Evolutionary conservation across 495 filamentous ascomycete species (phyloP), one percentile per base, ranked within the genome.

Genomic region (Amorphotheca resinae): DNA sequence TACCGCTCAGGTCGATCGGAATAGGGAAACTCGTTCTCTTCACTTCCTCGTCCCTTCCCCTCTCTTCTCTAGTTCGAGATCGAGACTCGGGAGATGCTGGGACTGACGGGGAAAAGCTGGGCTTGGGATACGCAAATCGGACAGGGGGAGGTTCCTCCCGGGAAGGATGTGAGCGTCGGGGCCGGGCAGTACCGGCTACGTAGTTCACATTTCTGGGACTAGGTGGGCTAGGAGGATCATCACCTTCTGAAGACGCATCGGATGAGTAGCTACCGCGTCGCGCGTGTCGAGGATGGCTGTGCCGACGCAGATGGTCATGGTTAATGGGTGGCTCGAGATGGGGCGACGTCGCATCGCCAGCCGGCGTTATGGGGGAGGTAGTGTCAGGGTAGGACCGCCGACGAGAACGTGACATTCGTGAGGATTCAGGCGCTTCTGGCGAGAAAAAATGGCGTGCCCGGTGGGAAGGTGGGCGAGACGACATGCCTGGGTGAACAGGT

Each of bases 361-460:
- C 5, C 9, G 9, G 28, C 9, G 22, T 5, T 2, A 21, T 9
- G 9, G 36, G 46, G 35, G 33, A 49, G 11, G 33, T 22, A 9
- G 43, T 7, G 36, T 50, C 49, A 26, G 49, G 53, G 25, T 31
- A 51, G 15, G 37, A 38, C 1, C 51, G 21, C 11, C 48, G 25
- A 33, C 48, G 23, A 9, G 26, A n/a, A 1, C 45, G 23, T 20
- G 41, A 22, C n/a, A 17, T 11, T 17, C 21, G 18, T 22, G 46
- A 33, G 21, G 38, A 38, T 38, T 4, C 4, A 6, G 17, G 23
- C 14, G 44, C 49, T 41, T 52, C 54, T 16, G 47, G 54, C 0
- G 46, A 46, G 0, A 51, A 47, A 32, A 55, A 55, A 34, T 55
- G 50, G 9, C 54, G 18, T 18, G 50, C 50, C 30, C 39, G 44